A percentile compares a stretch with the other conserved stretches of the same genome.
These are phyloP conservation scores for Phytophthora syringae DNA, from an alignment of 352 stramenopile species.

Conservation along the genomic window DNA sequence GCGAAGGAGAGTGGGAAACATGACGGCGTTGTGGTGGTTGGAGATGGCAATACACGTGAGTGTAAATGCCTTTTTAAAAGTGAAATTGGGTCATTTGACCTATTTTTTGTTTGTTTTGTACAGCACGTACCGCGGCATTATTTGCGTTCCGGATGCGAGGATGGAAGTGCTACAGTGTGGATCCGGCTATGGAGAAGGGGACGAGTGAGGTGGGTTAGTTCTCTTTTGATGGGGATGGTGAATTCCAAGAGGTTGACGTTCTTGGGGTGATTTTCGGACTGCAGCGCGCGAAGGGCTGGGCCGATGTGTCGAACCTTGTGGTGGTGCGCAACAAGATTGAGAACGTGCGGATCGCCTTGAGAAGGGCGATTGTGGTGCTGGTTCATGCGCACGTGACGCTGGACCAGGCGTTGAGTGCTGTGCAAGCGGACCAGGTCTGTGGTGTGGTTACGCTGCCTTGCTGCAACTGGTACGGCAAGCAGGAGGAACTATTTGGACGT, in stretches of 20 bases:
- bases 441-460: constrained; percentile 79
- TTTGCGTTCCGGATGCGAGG: constrained; percentile 73
- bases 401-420: constrained; percentile 66
- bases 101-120: constrained; percentile 7
- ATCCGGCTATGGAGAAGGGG: constrained; percentile 75
- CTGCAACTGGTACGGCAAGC: constrained; percentile 85
- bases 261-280: too few relatives aligned
- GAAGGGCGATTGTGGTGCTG: constrained; percentile 67
- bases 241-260: too few relatives aligned
- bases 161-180: constrained; percentile 84
- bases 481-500: constrained; percentile 62
- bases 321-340: constrained; percentile 87
- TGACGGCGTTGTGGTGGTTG: constrained; percentile 83
- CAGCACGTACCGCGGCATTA: constrained; percentile 78
- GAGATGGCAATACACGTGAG: constrained; percentile 82
- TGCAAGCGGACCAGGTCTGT: constrained; percentile 64
- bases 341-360: constrained; percentile 72
- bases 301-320: constrained; percentile 66
- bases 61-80: too few relatives aligned
- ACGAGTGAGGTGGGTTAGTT: constrained; percentile 53
- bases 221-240: too few relatives aligned
- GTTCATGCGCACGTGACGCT: constrained; percentile 86
- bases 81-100: background rate
- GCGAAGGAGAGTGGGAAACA: constrained; percentile 26
- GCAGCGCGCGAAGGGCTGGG: constrained; percentile 58